phyloP scores from a whole-genome alignment of 2,329 filamentous ascomycete species.

The Sporothrix variecibatus region DNA sequence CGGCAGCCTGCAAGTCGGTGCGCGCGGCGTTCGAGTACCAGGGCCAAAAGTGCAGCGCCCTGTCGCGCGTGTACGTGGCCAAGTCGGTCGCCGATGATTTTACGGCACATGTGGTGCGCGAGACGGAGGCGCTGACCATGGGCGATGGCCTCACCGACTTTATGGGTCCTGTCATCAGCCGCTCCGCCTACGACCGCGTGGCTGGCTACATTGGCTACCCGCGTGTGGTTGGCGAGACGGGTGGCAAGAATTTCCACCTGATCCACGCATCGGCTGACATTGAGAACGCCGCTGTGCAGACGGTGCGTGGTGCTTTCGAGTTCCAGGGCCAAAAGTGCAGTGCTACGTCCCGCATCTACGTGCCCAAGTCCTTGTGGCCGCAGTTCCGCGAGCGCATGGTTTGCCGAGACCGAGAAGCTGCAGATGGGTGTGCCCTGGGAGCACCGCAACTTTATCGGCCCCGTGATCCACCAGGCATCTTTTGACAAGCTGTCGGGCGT shows the following conservation, averaged over 20 bases:
- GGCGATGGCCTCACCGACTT: too few species aligned
- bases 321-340: conserved; percentile 57
- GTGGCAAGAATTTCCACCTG: conserved; percentile 57
- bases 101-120: too few species aligned
- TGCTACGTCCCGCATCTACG: conserved; percentile 55
- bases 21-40: too few species aligned
- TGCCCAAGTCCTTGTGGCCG: conserved; percentile 50
- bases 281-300: conserved; percentile 48
- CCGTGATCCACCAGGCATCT: conserved; percentile 51
- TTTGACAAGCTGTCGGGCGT: conserved; percentile 49
- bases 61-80: too few species aligned
- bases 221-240: conserved; percentile 53
- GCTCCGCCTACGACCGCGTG: too few species aligned
- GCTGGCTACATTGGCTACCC: conserved; percentile 78
- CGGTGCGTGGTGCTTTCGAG: conserved; percentile 52
- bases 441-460: conserved; percentile 46
- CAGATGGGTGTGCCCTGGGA: conserved; percentile 38
- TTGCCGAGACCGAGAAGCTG: conserved; percentile 41
- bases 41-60: too few species aligned
- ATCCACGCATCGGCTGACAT: conserved; percentile 51
- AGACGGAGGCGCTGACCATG: too few species aligned
- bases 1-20: too few species aligned
- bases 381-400: conserved; percentile 44
- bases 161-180: too few species aligned
- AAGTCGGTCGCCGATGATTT: too few species aligned